Conservation (phyloP, 2,329 filamentous ascomycete genomes). For the Tetracladium maxilliforme region DNA sequence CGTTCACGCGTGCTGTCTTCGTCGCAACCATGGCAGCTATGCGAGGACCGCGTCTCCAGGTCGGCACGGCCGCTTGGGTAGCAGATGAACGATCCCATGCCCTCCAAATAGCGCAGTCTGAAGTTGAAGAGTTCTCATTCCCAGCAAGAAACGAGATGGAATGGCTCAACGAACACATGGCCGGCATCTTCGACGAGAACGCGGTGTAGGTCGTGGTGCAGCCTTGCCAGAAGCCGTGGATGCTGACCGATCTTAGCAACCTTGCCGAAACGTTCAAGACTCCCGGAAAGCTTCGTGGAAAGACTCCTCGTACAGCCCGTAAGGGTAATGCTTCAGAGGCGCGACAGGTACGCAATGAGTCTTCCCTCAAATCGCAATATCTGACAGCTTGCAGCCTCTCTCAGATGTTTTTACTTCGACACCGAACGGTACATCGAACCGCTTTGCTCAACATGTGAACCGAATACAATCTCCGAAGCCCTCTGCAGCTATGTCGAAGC, state of each 20-base stretch:
- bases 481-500: too few relatives aligned
- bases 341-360: conserved; percentile 40
- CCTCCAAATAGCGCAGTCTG: conserved; percentile 59
- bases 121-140: conserved; percentile 86
- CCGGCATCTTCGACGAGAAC: conserved; percentile 76
- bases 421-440: conserved; percentile 36
- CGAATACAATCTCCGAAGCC: conserved; percentile 29
- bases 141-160: conserved; percentile 88
- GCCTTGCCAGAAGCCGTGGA: conserved; percentile 5
- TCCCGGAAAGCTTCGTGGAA: conserved; percentile 68
- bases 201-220: conserved; percentile 52
- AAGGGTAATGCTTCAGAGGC: conserved; percentile 42
- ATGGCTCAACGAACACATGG: conserved; percentile 98
- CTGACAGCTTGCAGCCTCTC: conserved; percentile 31
- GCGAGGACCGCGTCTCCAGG: conserved; percentile 39
- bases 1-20: conserved; percentile 16
- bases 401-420: conserved; percentile 43
- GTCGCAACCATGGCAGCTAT: conserved; percentile 14
- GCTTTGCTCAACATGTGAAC: too few relatives aligned
- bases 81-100: conserved; percentile 70
- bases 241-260: conserved; percentile 41
- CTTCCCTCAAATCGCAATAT: conserved; percentile 1
- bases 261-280: conserved; percentile 95
- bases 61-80: conserved; percentile 79
- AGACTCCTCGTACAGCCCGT: conserved; percentile 59